Evolutionary conservation across 2,329 filamentous ascomycete genomes (phyloP).

Genomic region (Colletotrichum tropicicola): DNA sequence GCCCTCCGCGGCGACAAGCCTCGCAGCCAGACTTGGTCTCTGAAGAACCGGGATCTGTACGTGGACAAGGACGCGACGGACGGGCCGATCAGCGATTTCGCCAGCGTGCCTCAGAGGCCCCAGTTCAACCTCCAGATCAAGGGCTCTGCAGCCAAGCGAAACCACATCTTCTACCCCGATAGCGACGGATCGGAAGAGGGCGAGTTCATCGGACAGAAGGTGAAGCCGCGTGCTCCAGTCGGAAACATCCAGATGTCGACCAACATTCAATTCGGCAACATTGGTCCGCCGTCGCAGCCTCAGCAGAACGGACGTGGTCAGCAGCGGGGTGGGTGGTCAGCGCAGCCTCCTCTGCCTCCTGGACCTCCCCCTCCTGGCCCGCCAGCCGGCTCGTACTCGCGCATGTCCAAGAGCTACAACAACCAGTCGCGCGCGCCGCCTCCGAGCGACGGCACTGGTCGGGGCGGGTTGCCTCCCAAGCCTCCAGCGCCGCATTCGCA

Average conservation of each 20-base stretch:
- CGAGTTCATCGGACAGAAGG: conserved; percentile 50
- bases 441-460: conserved; percentile 5
- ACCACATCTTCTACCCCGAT: conserved; percentile 56
- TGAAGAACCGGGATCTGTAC: conserved; percentile 57
- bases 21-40: conserved; percentile 60
- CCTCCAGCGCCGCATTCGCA: conserved; percentile 24
- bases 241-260: conserved; percentile 50
- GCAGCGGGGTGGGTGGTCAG: conserved; percentile 28
- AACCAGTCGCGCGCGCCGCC: conserved; percentile 17
- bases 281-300: conserved; percentile 30
- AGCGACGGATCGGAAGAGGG: conserved; percentile 54
- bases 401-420: conserved; percentile 23
- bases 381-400: conserved; percentile 34
- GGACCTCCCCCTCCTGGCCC: conserved; percentile 45
- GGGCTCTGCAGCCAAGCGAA: conserved; percentile 44
- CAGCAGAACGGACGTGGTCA: conserved; percentile 13
- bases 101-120: conserved; percentile 35
- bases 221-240: conserved; percentile 39
- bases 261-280: conserved; percentile 46
- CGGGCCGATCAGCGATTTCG: conserved; percentile 46
- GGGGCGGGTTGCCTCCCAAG: conserved; percentile 18
- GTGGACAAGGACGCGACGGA: conserved; percentile 54
- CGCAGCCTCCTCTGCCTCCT: conserved; percentile 48
- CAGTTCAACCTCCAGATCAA: conserved; percentile 39
- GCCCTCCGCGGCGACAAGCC: conserved; percentile 33